Conservation (phyloP, 108 stramenopile species). For the Epipyxis sp. region DNA sequence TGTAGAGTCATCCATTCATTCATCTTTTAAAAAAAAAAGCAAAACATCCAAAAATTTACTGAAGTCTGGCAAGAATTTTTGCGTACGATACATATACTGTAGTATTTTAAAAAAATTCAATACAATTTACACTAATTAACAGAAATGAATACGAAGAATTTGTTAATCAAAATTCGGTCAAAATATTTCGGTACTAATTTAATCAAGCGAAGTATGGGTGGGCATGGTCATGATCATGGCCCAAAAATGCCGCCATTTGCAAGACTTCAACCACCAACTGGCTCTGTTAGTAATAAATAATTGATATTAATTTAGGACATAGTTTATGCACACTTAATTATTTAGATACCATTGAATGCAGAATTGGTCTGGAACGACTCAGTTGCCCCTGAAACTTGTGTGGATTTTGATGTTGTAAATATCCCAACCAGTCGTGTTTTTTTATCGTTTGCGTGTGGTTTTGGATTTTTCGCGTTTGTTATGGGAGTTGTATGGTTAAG, state of each 20-base stretch:
- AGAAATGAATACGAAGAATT: too few relatives aligned
- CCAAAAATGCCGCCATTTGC: not conserved
- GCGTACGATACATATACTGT: too few relatives aligned
- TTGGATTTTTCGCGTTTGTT: not conserved
- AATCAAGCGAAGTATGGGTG: not conserved
- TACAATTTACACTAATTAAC: too few relatives aligned
- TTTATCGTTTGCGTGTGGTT: not conserved
- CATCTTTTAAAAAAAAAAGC: too few relatives aligned
- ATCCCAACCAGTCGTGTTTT: not conserved
- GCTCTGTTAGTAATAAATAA: not conserved
- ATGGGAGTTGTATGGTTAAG: not conserved
- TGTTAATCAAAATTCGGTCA: too few relatives aligned
- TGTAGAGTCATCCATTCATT: too few relatives aligned
- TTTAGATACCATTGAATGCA: not conserved
- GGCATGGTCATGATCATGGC: not conserved
- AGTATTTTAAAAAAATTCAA: too few relatives aligned
- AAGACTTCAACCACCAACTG: not conserved
- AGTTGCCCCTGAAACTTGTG: not conserved
- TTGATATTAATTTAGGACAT: not conserved
- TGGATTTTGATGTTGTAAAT: not conserved
- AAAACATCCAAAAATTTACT: too few relatives aligned
- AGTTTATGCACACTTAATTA: not conserved
- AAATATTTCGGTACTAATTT: too few relatives aligned
- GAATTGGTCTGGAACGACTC: slow-evolving; percentile 15
- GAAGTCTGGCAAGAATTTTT: too few relatives aligned